Conservation (phyloP, 768 basidiomycete species). For the Rhizopogon salebrosus region DNA sequence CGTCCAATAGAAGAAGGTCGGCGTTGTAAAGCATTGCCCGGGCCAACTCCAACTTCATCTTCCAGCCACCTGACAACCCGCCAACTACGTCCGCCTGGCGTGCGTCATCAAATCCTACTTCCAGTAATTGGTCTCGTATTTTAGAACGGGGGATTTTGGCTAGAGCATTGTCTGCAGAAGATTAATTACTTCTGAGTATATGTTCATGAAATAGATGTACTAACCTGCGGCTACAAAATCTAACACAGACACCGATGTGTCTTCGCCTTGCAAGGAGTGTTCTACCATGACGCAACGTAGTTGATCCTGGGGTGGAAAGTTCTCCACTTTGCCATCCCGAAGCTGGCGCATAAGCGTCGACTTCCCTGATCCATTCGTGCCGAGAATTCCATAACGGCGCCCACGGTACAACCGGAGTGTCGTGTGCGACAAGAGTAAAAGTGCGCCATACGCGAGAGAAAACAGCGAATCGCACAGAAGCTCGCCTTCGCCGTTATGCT, state of each 20-base stretch:
- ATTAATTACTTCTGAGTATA: conserved; percentile 1
- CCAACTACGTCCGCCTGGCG: conserved; percentile 84
- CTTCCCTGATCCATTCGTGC: conserved; percentile 95
- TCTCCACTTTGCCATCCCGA: conserved; percentile 92
- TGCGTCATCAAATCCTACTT: conserved; percentile 88
- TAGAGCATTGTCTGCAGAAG: conserved; percentile 59
- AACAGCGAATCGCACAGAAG: conserved; percentile 90
- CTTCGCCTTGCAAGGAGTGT: conserved; percentile 93
- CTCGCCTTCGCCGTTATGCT: conserved; percentile 69
- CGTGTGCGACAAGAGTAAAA: conserved; percentile 92
- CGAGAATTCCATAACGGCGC: conserved; percentile 91
- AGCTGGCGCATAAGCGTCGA: conserved; percentile 94
- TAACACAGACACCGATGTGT: conserved; percentile 72
- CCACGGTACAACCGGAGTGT: conserved; percentile 85
- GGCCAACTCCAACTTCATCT: conserved; percentile 97
- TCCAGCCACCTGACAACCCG: conserved; percentile 95
- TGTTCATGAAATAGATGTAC: conserved; percentile 15
- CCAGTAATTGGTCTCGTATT: conserved; percentile 73
- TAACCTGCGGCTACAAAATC: conserved; percentile 87
- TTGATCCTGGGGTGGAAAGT: conserved; percentile 86
- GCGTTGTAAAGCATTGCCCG: conserved; percentile 97
- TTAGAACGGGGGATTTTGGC: conserved; percentile 55
- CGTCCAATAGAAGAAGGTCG: conserved; percentile 79
- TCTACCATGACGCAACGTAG: conserved; percentile 95
- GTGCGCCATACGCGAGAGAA: conserved; percentile 92